phyloP scores from a whole-genome alignment of 306 rosid species.

The Macrotyloma uniflorum region DNA sequence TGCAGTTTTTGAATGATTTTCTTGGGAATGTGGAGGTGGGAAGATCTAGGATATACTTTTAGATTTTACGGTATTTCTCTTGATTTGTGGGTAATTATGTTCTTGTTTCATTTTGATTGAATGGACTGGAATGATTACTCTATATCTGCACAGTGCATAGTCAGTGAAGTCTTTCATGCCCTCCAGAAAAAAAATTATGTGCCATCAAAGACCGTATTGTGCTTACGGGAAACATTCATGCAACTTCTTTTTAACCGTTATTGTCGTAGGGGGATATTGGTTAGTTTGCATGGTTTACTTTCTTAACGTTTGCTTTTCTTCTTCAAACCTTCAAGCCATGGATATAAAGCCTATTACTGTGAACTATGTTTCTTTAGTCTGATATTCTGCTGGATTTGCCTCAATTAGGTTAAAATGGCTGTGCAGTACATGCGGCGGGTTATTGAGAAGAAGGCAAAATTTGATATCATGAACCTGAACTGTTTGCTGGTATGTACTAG shows the following conservation, averaged over 20 bases:
- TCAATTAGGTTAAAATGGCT: slow-evolving; percentile 87
- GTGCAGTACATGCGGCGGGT: slow-evolving; percentile 95
- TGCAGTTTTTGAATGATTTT: neutral
- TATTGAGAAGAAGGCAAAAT: slow-evolving; percentile 92
- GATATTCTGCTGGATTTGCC: slow-evolving; percentile 32
- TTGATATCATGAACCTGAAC: slow-evolving; percentile 91
- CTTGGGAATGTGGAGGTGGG: neutral
- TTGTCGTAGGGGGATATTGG: neutral
- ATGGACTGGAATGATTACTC: neutral
- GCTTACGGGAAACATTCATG: neutral
- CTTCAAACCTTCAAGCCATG: neutral
- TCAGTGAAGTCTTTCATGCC: slow-evolving; percentile 14
- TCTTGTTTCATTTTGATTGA: slow-evolving; percentile 1
- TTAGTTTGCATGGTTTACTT: slow-evolving; percentile 29
- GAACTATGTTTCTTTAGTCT: slow-evolving; percentile 23
- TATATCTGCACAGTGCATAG: slow-evolving; percentile 6
- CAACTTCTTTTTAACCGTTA: neutral
- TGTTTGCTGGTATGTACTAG: slow-evolving; percentile 79
- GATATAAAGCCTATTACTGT: slow-evolving; percentile 16
- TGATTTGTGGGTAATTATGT: neutral
- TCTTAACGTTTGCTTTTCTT: slow-evolving; percentile 11
- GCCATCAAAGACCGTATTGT: neutral
- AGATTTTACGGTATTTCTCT: neutral
- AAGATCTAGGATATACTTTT: neutral
- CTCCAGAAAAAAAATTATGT: neutral